Evolutionary conservation across 208 protist genomes (phyloP), one percentile per base, ranked within the genome.

Genomic region (Trypanosoma cruzi): DNA sequence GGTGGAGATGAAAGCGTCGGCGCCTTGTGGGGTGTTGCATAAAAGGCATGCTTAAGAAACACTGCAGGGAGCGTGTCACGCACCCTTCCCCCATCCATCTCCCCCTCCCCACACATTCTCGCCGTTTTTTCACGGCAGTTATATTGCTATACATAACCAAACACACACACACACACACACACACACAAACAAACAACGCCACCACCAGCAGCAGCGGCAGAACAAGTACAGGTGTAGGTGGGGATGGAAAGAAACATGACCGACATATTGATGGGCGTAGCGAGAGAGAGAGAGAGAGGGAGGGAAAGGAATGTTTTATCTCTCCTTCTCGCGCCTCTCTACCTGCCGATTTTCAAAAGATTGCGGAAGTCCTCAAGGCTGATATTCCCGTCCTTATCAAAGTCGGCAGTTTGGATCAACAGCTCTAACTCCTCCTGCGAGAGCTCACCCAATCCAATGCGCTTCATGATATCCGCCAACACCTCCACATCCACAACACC

Each of bases 381-480:
- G 49, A 98, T 97, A 46, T 89, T 91, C 7, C 95, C 95, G 80
- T 98, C 95, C 18, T 82, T 81, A 69, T 98, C 94, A 44, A 96
- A 92, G 69, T 98, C 96, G 4, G 96, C 95, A n/a, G 93, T 95
- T 26, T 86, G 75, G 24, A 98, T 84, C 46, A 98, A 75, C 42
- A 98, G 69, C 42, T 80, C 68, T 64, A 97, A 53, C 61, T 98
- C 94, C 64, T 97, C 90, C 11, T 79, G 59, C 20, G 74, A 90
- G 37, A 98, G 80, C 37, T 96, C 86, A 0, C 90, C 92, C 31
- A 90, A 95, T 34, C 91, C 94, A 44, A 95, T 86, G 13, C 90
- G 83, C 0, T 81, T 78, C 92, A 98, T 97, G 57, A 98, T 93
- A 16, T 69, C 64, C 3, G 76, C 63, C 40, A 98, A 68, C 63